Base-by-base conservation (phyloP, 2,329 filamentous ascomycete species). In the Colletotrichum shisoi region DNA sequence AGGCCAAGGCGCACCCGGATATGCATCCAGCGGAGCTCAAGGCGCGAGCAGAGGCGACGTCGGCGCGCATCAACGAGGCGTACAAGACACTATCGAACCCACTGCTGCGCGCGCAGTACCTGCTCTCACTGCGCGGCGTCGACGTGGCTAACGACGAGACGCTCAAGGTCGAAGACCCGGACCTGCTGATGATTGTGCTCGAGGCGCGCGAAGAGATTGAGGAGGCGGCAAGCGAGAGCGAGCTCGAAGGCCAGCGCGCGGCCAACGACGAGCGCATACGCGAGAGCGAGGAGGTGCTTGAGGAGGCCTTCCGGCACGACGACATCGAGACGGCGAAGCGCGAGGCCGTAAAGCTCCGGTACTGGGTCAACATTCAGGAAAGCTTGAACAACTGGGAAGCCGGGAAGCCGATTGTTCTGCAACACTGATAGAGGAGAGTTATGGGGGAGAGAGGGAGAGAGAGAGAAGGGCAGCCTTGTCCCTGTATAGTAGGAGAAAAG, bases 301-400 rank as follows among this genome's bases (percentile, higher is more conserved):
- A 85, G 53, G 73, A 76, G 62, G 87, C 88, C 0, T 94, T 98
- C 75, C 82, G 80, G 69, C 73, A 77, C 9, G 91, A 90, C 56
- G 87, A 94, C 74, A 75, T 91, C 45, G 84, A 88, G 46, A 79
- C 69, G 9, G 94, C 93, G 17, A 88, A 85, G 79, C 78, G 76
- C 68, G 92, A 96, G 84, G 89, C 89, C 52, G 88, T 97, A 1
- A 83, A 86, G 76, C 79, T 97, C 80, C 83, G 93, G 76, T 98
- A 97, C 81, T 97, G 94, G 94, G 85, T 91, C 63, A 97, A 94
- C 78, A 89, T 98, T 69, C 85, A 88, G 69, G 91, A 96, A 77
- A 91, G 89, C 53, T 81, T 97, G 74, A 83, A 90, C 75, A 87
- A 89, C 70, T 97, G 94, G 94, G 93, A 97, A 82, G 87, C 83